Conservation (phyloP, 2,329 filamentous ascomycete genomes). For the Gaeumannomyces tritici region DNA sequence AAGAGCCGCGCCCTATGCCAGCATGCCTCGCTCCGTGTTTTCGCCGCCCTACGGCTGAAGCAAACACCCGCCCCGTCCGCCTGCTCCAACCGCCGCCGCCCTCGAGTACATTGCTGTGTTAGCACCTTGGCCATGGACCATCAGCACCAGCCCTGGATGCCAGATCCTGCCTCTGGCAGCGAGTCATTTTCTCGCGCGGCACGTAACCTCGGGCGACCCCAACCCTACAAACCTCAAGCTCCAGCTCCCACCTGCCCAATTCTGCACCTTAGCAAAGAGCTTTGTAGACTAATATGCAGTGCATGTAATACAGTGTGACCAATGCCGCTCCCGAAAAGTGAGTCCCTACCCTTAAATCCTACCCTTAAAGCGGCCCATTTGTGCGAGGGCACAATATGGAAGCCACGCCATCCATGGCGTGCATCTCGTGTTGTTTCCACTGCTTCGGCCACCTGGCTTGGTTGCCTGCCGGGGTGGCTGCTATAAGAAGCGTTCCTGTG, state of each 20-base stretch:
- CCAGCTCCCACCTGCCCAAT: too few relatives aligned
- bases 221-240: neutral
- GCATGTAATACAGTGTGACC: neutral
- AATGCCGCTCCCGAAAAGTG: neutral
- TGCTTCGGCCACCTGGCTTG: too few relatives aligned
- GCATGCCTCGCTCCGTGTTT: neutral
- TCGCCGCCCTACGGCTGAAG: neutral
- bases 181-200: constrained; percentile 1
- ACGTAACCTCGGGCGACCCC: neutral
- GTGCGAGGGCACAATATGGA: neutral
- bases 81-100: neutral
- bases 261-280: neutral
- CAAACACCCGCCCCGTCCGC: neutral
- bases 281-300: neutral
- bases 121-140: neutral
- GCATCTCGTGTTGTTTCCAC: too few relatives aligned
- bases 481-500: neutral
- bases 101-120: neutral
- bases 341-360: too few relatives aligned
- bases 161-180: neutral
- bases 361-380: neutral
- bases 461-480: neutral
- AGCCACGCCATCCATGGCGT: too few relatives aligned
- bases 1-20: neutral
- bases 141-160: neutral